These are phyloP conservation scores for Glycine soja DNA, from an alignment of 306 rosid species.

Conservation along the genomic window DNA sequence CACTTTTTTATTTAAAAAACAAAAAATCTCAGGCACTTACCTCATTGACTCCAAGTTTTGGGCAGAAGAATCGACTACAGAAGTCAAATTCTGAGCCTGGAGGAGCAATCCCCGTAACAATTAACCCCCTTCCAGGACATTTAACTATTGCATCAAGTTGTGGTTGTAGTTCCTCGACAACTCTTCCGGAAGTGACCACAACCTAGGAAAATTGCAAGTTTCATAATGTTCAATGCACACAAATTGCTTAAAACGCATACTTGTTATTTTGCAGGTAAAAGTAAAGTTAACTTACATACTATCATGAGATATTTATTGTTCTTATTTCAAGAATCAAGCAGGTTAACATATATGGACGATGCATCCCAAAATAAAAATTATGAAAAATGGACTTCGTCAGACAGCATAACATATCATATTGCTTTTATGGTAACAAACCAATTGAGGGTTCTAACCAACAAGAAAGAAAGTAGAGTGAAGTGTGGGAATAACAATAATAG, in stretches of 20 bases:
- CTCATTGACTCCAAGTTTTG: conserved; percentile 72
- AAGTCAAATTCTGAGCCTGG: conserved; percentile 73
- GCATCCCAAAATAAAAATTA: background rate
- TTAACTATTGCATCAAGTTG: conserved; percentile 58
- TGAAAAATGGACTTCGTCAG: background rate
- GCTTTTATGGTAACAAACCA: no score
- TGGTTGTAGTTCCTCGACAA: conserved; percentile 65
- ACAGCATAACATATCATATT: background rate
- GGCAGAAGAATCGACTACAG: conserved; percentile 69
- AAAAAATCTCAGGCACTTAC: conserved; percentile 45
- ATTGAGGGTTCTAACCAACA: no score
- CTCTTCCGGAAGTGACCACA: conserved; percentile 58
- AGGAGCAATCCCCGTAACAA: conserved; percentile 66
- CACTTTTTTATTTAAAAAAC: background rate
- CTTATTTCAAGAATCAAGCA: conserved; percentile 14
- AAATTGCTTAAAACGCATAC: background rate
- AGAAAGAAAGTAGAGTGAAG: no score
- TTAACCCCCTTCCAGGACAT: conserved; percentile 69
- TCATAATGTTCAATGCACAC: conserved; percentile 32
- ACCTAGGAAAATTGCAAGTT: conserved; percentile 57
- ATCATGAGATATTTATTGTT: conserved; percentile 1
- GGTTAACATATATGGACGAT: background rate
- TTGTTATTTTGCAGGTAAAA: conserved; percentile 12
- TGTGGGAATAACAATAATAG: no score
- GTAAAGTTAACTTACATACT: background rate